Base-by-base conservation (phyloP, 129 eudicot species). In the Centella asiatica region DNA sequence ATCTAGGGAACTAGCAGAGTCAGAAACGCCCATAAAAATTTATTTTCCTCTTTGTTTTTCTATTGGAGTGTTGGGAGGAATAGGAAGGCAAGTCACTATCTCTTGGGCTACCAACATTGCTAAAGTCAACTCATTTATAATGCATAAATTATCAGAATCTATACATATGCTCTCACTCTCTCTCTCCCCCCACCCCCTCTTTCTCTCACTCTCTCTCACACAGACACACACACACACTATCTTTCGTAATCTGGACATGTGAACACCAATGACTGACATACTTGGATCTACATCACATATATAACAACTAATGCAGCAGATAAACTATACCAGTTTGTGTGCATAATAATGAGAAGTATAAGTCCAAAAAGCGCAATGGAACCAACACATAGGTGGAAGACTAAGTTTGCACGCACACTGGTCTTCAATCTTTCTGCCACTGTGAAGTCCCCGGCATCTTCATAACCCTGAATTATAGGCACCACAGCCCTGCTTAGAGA, bases 391-490 rank as follows among this genome's bases (percentile, higher is more conserved):
- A 69, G 73, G 69, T 86, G 84, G 75, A 79, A 86, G 65, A 83
- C 57, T 59, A 90, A 64, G 83, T 90, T 90, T 56, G 74, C 85
- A 64, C 71, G 97, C 62, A 83, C 65, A 64, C 97, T 90, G 56
- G 95, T 86, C 74, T 79, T 86, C 66, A 90, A 70, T 81, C 95
- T 74, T 77, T 86, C 95, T 19, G 76, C 56, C 42, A 90, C 66
- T 19, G 94, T 83, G 74, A 90, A 90, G 72, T 90, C 97, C 65
- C 97, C 97, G 14, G 97, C 95, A 79, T 90, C 97, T 90, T 90
- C 95, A 72, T 81, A 90, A 79, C 95, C 95, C 94, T 90, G 95
- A 82, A 90, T 69, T 69, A 86, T 79, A 81, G 97, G 97, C 71
- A 84, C 97, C 85, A 90, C 90, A 60, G 79, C 85, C 97, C 97